Conservation (phyloP, 129 eudicot species). For the Kitagawia praeruptora region DNA sequence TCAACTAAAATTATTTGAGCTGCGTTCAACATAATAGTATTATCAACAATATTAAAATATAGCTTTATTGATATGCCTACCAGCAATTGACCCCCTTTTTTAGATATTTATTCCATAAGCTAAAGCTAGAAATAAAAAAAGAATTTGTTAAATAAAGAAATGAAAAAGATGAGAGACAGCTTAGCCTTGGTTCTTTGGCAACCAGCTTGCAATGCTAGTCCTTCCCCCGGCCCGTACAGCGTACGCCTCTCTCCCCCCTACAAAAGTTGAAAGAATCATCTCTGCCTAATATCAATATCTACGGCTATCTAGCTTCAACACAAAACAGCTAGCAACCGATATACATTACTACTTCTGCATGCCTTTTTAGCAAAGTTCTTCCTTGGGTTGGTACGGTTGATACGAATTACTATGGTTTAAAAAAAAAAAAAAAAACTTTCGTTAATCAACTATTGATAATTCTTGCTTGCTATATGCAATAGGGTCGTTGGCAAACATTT, state of each 20-base stretch:
- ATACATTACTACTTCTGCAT: neutral
- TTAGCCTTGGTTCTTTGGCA: neutral
- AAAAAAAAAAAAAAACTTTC: neutral
- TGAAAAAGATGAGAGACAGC: neutral
- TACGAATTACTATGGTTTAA: no score
- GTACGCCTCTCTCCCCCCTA: neutral
- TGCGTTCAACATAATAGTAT: neutral
- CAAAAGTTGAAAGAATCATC: neutral
- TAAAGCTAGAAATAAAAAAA: neutral
- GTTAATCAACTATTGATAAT: no score
- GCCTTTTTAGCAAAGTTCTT: neutral
- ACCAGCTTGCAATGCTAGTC: neutral
- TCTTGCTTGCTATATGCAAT: no score
- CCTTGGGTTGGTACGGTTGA: neutral
- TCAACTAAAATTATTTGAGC: neutral
- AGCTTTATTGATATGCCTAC: constrained; percentile 1
- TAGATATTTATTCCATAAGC: neutral
- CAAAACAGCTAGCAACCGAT: neutral
- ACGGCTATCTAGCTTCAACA: neutral
- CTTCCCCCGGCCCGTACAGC: neutral
- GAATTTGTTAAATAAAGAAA: neutral
- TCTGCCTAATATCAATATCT: neutral
- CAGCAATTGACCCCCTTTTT: neutral
- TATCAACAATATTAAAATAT: neutral
- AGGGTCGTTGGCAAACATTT: no score